Evolutionary conservation across 1,284 basidiomycete species (phyloP).

Genomic region (Hemileia vastatrix): DNA sequence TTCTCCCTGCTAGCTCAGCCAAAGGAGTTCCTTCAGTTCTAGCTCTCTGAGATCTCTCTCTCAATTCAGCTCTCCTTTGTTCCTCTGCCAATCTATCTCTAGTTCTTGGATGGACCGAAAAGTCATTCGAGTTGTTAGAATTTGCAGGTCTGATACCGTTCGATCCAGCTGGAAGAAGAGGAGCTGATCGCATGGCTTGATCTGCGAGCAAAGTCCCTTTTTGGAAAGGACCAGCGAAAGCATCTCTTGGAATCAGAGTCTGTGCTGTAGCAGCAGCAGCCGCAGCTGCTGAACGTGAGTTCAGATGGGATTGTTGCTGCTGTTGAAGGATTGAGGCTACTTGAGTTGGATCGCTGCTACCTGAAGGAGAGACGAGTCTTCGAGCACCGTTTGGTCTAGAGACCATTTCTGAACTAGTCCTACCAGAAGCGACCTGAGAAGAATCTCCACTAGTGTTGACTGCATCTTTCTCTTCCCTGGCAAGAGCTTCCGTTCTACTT

Average conservation of each 20-base stretch:
- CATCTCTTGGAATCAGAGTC: conserved; percentile 30
- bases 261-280: conserved; percentile 17
- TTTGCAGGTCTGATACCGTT: neutral
- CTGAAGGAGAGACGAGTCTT: neutral
- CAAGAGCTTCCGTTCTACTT: neutral
- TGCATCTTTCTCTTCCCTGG: neutral
- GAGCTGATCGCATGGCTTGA: conserved; percentile 30
- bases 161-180: neutral
- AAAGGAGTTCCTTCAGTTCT: too few relatives aligned
- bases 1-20: too few relatives aligned
- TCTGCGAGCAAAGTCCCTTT: conserved; percentile 34
- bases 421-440: conserved; percentile 18
- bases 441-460: neutral
- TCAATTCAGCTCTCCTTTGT: conserved; percentile 25
- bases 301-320: neutral
- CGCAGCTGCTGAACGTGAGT: neutral
- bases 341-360: neutral
- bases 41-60: too few relatives aligned
- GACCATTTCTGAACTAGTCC: conserved; percentile 20
- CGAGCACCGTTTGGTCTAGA: neutral
- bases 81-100: conserved; percentile 23
- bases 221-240: conserved; percentile 32
- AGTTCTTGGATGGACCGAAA: conserved; percentile 27
- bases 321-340: neutral
- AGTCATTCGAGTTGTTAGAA: conserved; percentile 14